Evolutionary conservation across 2,329 filamentous ascomycete species (phyloP), one percentile per base, ranked within the genome.

Genomic region (Pyrenochaeta sp.): DNA sequence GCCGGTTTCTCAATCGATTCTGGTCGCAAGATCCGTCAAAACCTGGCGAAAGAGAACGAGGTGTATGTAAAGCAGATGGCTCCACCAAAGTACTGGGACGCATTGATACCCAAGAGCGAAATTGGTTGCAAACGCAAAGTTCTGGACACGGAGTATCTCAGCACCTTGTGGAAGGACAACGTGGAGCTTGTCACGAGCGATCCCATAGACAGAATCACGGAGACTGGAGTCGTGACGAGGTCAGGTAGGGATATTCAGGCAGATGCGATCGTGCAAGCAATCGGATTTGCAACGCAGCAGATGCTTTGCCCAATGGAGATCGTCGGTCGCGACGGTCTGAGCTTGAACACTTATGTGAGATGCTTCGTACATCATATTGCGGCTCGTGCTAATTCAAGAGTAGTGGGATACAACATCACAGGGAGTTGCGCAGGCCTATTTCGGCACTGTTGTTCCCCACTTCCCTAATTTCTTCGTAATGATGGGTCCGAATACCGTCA

Each of bases 111-210:
- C 2, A 69, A 69, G 41, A 70, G 65, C 2, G 74, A 75, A 40
- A 74, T 78, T 28, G 77, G 76, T 1, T 79, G 77, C 51, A 79
- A 79, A 58, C 65, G 76, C 15, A 74, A 75, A 34, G 74, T 79
- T 2, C 60, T 76, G 48, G 75, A 78, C 51, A 77, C 76, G 2
- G 74, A 74, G 36, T 78, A 79, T 48, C 61, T 78, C 7, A 64
- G 66, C 21, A 73, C 68, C 39, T 49, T 78, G 31, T 74, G 76
- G 52, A 64, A 65, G 6, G 60, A 71, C 4, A 77, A 78, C 39
- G 62, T 74, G 6, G 72, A 77, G 48, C 57, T 78, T 11, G 57
- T 77, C 2, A 54, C 60, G 11, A 51, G 73, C 15, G 75, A 77
- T 45, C 71, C 71, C 0, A 71, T 77, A 2, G 59, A 71, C 23